Evolutionary conservation across 2,329 filamentous ascomycete genomes (phyloP), one percentile per base, ranked within the genome.

Genomic region (Periconia digitata): DNA sequence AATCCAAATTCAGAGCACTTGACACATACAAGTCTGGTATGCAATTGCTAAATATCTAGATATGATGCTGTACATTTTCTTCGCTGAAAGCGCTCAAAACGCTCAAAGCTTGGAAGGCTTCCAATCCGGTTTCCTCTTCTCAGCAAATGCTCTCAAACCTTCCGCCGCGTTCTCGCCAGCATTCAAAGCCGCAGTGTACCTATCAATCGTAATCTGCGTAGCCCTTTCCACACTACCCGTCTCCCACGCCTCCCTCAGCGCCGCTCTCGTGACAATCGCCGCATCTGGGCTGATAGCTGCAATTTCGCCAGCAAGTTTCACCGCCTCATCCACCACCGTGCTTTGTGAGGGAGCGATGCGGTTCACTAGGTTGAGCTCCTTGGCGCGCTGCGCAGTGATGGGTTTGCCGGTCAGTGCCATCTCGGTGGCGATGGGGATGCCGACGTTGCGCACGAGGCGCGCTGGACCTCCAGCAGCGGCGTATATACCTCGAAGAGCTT

Each of bases 401-500:
- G 69, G 67, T 6, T 71, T 67, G 5, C 77, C 78, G 0, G 78
- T 77, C 23, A 81, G 62, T 4, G 75, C 77, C 45, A 81, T 73
- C 51, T 81, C 78, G 13, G 71, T 73, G 2, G 78, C 78, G 12
- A 77, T 58, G 16, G 77, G 78, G 44, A 80, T 63, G 27, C 79
- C 75, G 17, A 73, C 65, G 5, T 71, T 78, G 23, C 77, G 74
- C 2, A 80, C 76, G 8, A 81, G 67, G 16, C 79, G 73, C 2
- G 79, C 74, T 7, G 81, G 71, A 8, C 78, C 78, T 5, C 79
- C 79, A 1, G 78, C 79, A 5, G 70, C 78, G 1, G 80, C 78
- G 29, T 75, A 80, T 24, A 83, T 73, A n/a, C 80, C 79, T 16
- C 79, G 74, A 46, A 76, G 74, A 2, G 76, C 79, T 64, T 83